Evolutionary conservation across 2,329 filamentous ascomycete genomes (phyloP).

Genomic region (Aureobasidium leucospermi): DNA sequence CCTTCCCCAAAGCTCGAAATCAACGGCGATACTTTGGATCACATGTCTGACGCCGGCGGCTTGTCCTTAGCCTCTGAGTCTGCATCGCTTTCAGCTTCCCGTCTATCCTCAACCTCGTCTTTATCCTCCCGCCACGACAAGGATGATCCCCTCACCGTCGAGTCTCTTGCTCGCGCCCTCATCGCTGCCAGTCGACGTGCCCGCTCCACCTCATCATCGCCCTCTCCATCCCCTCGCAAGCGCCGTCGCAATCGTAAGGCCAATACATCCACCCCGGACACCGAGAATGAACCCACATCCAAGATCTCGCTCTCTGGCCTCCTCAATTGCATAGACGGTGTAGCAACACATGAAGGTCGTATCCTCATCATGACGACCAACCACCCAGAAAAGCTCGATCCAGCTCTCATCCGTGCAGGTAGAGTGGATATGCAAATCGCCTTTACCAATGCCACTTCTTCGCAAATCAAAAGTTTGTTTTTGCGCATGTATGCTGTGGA

Average conservation of each 20-base stretch:
- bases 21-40: no score
- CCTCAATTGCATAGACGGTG: constrained; percentile 77
- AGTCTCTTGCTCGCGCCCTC: constrained; percentile 10
- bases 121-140: background rate
- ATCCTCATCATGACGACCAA: constrained; percentile 81
- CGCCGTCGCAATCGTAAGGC: background rate
- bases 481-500: constrained; percentile 26
- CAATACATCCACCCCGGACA: background rate
- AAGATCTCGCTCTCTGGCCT: constrained; percentile 71
- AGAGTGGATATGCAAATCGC: constrained; percentile 61
- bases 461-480: constrained; percentile 38
- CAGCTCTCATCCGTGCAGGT: constrained; percentile 66
- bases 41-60: no score
- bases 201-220: background rate
- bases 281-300: constrained; percentile 15
- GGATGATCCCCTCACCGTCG: background rate
- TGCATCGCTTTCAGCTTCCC: background rate
- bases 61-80: no score
- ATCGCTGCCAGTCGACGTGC: background rate
- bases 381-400: constrained; percentile 61
- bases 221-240: background rate
- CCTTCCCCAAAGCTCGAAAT: background rate
- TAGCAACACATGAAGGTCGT: constrained; percentile 69
- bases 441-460: constrained; percentile 44
- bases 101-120: background rate